Evolutionary conservation across 2,329 filamentous ascomycete species (phyloP).

Genomic region (Aureobasidium musti): DNA sequence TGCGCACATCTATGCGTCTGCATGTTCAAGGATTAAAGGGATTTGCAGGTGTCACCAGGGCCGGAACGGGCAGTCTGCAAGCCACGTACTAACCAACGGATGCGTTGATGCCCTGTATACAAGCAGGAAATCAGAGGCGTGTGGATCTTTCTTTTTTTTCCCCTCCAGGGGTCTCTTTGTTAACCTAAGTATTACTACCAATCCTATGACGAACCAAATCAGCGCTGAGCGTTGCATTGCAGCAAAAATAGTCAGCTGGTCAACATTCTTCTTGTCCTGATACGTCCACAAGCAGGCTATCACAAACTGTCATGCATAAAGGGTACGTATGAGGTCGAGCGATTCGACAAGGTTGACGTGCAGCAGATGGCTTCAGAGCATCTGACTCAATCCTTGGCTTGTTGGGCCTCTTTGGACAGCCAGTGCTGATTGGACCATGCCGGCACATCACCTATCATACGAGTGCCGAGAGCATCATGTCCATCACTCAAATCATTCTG

Average conservation of each 20-base stretch:
- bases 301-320: slow-evolving; percentile 9
- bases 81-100: too few relatives aligned
- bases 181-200: slow-evolving; percentile 11
- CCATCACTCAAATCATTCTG: neutral
- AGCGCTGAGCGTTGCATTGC: slow-evolving; percentile 14
- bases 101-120: neutral
- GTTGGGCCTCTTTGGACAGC: neutral
- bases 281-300: neutral
- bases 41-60: too few relatives aligned
- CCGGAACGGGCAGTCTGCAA: too few relatives aligned
- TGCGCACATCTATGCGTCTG: too few relatives aligned
- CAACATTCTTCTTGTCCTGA: neutral
- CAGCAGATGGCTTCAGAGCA: neutral
- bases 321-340: slow-evolving; percentile 8
- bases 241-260: neutral
- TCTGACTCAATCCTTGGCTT: slow-evolving; percentile 7
- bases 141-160: neutral
- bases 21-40: too few relatives aligned
- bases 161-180: neutral
- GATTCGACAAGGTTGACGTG: neutral
- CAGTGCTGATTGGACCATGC: neutral
- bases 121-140: neutral
- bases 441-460: slow-evolving; percentile 10
- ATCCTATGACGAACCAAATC: slow-evolving; percentile 1
- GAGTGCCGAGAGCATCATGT: neutral